Base-by-base conservation (phyloP, 2,329 filamentous ascomycete species). In the Fusarium proliferatum region DNA sequence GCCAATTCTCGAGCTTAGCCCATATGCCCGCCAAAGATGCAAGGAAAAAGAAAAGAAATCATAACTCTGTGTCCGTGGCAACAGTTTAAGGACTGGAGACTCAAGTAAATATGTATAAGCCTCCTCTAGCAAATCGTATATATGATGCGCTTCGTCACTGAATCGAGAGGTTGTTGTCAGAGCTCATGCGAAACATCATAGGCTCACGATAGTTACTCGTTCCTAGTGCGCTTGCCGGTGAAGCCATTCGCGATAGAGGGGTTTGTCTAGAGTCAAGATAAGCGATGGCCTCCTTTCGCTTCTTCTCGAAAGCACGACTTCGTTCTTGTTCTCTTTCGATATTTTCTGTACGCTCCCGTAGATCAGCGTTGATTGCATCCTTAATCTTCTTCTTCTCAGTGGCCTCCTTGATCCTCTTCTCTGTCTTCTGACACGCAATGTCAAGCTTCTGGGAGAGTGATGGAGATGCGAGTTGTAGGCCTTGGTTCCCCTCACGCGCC, bases 241-340 rank as follows among this genome's bases (percentile, higher is more conserved):
- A 82, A 5, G 64, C 71, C 69, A 78, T 79, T 48, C 81, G 78
- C 38, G 77, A 78, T 21, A 57, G 45, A 16, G 68, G 52, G 5
- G 67, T 67, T 52, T 79, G 78, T 46, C 64, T 77, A n/a, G 78
- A 74, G 7, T 79, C 77, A 33, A 88, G 69, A 45, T 82, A 82
- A 26, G 80, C 81, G 26, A 85, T 79, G 6, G 87, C 87, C 68
- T 87, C 85, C 45, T 81, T 80, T 46, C 88, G 83, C 70, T 78
- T 85, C 60, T 76, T 68, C 77, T 90, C 88, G 73, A 90, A 90
- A 2, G 79, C 66, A 11, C 82, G 81, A 61, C 86, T 89, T 55
- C 85, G 84, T 66, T 86, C 83, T 36, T 86, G 81, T 79, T 90
- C 88, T 36, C 79, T 76, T 19, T 84, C 82, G 42, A 88, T 79